phyloP scores from a whole-genome alignment of 495 filamentous ascomycete genomes.

The Penicillium longicatenatum region DNA sequence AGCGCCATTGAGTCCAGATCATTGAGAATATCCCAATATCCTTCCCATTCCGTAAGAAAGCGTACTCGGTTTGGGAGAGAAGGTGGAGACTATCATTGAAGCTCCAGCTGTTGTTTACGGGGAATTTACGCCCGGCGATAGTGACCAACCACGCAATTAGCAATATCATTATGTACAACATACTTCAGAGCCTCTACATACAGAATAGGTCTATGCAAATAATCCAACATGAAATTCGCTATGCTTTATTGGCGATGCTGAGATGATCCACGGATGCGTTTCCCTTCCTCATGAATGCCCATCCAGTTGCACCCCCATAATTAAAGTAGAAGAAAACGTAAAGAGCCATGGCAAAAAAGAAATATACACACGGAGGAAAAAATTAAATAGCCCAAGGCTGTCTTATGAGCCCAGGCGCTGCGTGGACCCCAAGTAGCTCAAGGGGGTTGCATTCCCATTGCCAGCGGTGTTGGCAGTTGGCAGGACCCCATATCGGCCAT shows the following conservation, averaged over 20 bases:
- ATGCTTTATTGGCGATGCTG: constrained; percentile 6
- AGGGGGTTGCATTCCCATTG: constrained; percentile 48
- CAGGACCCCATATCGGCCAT: constrained; percentile 87
- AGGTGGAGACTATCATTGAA: background rate
- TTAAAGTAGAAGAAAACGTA: background rate
- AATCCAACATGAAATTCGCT: constrained; percentile 3
- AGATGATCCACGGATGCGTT: constrained; percentile 3
- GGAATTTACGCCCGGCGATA: constrained; percentile 27
- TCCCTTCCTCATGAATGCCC: background rate
- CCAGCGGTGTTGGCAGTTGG: constrained; percentile 55
- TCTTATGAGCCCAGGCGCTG: constrained; percentile 66
- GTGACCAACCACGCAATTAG: constrained; percentile 24
- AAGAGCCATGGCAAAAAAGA: background rate
- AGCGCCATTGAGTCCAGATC: constrained; percentile 38
- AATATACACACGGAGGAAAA: constrained; percentile 40
- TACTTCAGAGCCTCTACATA: background rate
- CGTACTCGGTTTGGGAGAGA: constrained; percentile 1
- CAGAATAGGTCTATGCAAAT: background rate
- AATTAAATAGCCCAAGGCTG: constrained; percentile 6
- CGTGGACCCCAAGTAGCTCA: constrained; percentile 59
- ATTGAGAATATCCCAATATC: constrained; percentile 18
- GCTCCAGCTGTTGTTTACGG: constrained; percentile 25
- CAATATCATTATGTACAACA: background rate
- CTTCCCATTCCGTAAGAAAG: constrained; percentile 21
- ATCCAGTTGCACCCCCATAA: background rate